A percentile compares a stretch with the other conserved stretches of the same genome.
Evolutionary conservation across 306 rosid species (phyloP).

Genomic region (Vicia sativa): DNA sequence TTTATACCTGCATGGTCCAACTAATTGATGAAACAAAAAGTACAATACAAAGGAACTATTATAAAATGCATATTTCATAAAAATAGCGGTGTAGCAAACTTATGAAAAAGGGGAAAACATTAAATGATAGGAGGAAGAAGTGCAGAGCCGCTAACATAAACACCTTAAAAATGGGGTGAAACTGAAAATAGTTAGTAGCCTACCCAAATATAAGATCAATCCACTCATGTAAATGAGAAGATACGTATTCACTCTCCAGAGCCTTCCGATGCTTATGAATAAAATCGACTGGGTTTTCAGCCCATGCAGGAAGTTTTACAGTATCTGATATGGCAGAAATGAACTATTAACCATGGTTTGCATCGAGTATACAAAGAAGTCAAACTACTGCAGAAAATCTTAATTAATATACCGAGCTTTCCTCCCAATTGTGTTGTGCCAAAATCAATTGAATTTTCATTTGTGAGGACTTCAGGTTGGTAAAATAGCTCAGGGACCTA

Average conservation of each 20-base stretch:
- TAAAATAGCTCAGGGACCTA: constrained; percentile 99
- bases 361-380: constrained; percentile 24
- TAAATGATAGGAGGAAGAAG: constrained; percentile 20
- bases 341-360: constrained; percentile 39
- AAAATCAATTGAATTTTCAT: constrained; percentile 92
- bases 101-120: constrained; percentile 9
- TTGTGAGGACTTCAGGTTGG: constrained; percentile 90
- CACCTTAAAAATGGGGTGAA: constrained; percentile 5
- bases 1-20: constrained; percentile 72
- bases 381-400: constrained; percentile 32
- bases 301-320: constrained; percentile 95
- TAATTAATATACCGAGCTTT: constrained; percentile 71
- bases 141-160: neutral
- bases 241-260: constrained; percentile 92
- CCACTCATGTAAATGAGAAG: constrained; percentile 98
- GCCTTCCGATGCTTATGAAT: constrained; percentile 96
- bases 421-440: constrained; percentile 94
- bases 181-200: constrained; percentile 34
- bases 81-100: constrained; percentile 37
- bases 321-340: constrained; percentile 58
- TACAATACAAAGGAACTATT: constrained; percentile 32
- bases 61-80: constrained; percentile 32
- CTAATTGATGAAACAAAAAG: constrained; percentile 29
- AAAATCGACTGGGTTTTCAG: constrained; percentile 85
- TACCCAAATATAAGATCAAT: constrained; percentile 98